Evolutionary conservation across 495 filamentous ascomycete genomes (phyloP), one percentile per base, ranked within the genome.

Genomic region (Parathielavia hyrcaniae): DNA sequence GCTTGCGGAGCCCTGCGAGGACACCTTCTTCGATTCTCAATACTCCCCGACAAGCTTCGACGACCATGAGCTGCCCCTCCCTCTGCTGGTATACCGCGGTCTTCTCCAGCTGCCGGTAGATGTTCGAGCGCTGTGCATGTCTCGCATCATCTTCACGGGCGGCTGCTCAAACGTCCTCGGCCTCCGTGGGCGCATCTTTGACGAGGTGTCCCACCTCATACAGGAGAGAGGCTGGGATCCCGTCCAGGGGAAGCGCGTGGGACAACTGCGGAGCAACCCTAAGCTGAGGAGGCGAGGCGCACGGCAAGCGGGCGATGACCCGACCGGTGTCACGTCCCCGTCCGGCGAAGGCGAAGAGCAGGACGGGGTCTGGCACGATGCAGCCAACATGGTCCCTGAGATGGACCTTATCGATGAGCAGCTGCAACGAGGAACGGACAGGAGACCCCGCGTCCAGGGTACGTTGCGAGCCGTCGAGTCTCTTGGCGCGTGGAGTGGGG

Each of bases 401-500:
- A 48, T 71, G 5, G 85, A 89, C 63, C 79, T 82, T 5, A 80
- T 90, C 43, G 84, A 88, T 46, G 79, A 83, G 53, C 79, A 82
- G 60, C 69, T 91, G 9, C 67, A 75, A 68, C 65, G 77, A 63
- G 73, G 78, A 17, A 73, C 62, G 34, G 71, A 79, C 58, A 81
- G 81, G 60, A 74, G 73, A 39, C 67, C 66, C 0, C 71, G 72
- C 9, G 73, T 76, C 1, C 67, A 72, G 17, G 89, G 88, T 8
- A 68, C 81, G 17, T 71, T 96, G 22, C 81, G 89, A 2, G 87
- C 86, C 16, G 75, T 97, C 13, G 87, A 95, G 64, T 89, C 87
- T 6, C 74, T 97, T 0, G 93, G 93, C 0, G 77, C 89, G 7
- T 98, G 93, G 92, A 83, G 85, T 38, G 93, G 93, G 17, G 91